Evolutionary conservation across 1,139 yeast species (phyloP).

Genomic region (Geotrichum europaeum): DNA sequence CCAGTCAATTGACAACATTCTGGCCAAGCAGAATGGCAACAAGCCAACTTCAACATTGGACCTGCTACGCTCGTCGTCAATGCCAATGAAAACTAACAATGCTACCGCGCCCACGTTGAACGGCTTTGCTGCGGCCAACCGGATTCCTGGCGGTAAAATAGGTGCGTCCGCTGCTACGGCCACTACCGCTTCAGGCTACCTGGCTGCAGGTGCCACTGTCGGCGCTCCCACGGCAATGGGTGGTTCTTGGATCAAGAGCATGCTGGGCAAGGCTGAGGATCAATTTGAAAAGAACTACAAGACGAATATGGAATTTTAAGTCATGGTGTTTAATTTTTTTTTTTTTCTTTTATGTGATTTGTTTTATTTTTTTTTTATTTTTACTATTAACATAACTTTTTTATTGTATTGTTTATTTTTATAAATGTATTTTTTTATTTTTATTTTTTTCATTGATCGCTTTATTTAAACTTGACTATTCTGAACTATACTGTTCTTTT

Average conservation of each 20-base stretch:
- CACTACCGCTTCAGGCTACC: background rate
- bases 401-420: too few species aligned
- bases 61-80: conserved; percentile 4
- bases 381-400: too few species aligned
- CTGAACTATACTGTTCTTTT: too few species aligned
- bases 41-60: conserved; percentile 13
- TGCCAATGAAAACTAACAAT: background rate
- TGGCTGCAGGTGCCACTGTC: background rate
- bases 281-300: conserved; percentile 16
- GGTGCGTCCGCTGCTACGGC: background rate
- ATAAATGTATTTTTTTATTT: too few species aligned
- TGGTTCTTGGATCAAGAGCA: conserved; percentile 16
- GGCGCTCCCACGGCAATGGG: background rate
- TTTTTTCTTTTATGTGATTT: too few species aligned
- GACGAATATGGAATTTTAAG: conserved; percentile 12
- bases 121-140: background rate
- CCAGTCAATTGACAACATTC: conserved; percentile 1
- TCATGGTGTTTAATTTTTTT: background rate
- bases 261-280: conserved; percentile 12
- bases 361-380: too few species aligned
- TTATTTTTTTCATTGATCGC: too few species aligned
- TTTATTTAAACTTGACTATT: too few species aligned
- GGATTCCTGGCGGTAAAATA: background rate
- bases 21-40: background rate
- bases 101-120: background rate